These are phyloP conservation scores for Graphium sp. DNA, from an alignment of 2,329 filamentous ascomycete species.

Conservation along the genomic window DNA sequence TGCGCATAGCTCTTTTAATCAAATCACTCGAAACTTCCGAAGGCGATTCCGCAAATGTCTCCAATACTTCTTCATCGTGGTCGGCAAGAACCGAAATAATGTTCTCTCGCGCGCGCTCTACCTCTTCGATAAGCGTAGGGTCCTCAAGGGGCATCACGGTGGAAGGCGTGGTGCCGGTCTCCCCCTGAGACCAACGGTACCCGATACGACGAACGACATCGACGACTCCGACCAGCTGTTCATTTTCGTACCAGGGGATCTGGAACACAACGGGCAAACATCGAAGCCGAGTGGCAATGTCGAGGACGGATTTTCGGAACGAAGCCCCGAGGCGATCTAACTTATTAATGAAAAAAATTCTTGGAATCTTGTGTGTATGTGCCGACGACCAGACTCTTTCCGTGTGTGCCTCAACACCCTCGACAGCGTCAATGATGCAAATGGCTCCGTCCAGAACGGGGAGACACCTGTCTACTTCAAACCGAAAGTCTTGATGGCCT, in stretches of 20 bases:
- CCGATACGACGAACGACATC: conserved; percentile 65
- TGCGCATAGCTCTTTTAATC: conserved; percentile 59
- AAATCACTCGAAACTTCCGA: conserved; percentile 53
- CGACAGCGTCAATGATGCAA: conserved; percentile 85
- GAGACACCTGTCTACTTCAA: conserved; percentile 84
- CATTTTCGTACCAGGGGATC: conserved; percentile 84
- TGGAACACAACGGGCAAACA: conserved; percentile 86
- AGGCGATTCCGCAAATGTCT: conserved; percentile 64
- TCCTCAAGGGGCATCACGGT: conserved; percentile 3
- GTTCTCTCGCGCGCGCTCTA: conserved; percentile 58
- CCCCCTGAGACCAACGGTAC: conserved; percentile 44
- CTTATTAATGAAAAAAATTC: conserved; percentile 65
- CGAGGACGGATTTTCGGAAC: conserved; percentile 72
- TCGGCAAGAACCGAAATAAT: conserved; percentile 77
- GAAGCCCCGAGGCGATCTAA: conserved; percentile 61
- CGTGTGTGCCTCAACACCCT: conserved; percentile 90
- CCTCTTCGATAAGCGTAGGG: conserved; percentile 28
- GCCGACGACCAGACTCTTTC: conserved; percentile 93
- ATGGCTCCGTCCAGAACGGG: conserved; percentile 78
- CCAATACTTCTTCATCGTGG: conserved; percentile 72
- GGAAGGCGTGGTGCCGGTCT: conserved; percentile 19
- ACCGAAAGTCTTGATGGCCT: conserved; percentile 92
- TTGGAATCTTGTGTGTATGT: conserved; percentile 68
- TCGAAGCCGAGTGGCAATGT: conserved; percentile 63
- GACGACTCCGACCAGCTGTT: conserved; percentile 66